A percentile compares a stretch with the other conserved stretches of the same genome.
Evolutionary conservation across 2,329 filamentous ascomycete genomes (phyloP).

Genomic region (Colletotrichum filicis): DNA sequence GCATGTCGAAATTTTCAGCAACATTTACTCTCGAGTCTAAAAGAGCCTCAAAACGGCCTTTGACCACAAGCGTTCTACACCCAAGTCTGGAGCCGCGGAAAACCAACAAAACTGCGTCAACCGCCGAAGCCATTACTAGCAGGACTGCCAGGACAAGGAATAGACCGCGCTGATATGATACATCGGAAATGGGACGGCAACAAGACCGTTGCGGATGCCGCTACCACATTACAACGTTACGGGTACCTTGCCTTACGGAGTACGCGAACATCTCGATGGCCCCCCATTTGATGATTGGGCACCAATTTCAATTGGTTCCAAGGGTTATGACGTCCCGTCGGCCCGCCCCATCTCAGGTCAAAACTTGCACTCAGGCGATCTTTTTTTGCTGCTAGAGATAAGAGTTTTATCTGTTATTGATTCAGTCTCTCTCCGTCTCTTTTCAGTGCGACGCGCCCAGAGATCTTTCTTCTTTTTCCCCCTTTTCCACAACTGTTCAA

Average conservation of each 20-base stretch:
- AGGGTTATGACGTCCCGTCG: slow-evolving; percentile 1
- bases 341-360: background rate
- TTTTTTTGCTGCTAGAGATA: background rate
- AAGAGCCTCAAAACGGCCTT: background rate
- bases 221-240: background rate
- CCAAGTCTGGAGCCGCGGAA: background rate
- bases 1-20: background rate
- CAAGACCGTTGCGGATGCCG: background rate
- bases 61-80: background rate
- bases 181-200: background rate
- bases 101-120: background rate
- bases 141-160: too few species aligned
- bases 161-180: background rate
- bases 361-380: background rate
- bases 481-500: background rate
- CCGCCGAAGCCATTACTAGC: background rate
- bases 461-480: background rate
- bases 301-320: slow-evolving; percentile 1
- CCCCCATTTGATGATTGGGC: background rate
- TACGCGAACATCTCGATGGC: background rate
- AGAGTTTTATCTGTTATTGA: background rate
- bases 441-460: background rate
- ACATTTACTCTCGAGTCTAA: background rate
- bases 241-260: background rate
- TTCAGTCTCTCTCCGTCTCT: background rate